These are phyloP conservation scores for Botrytis paeoniae DNA, from an alignment of 2,329 filamentous ascomycete species.

Conservation along the genomic window DNA sequence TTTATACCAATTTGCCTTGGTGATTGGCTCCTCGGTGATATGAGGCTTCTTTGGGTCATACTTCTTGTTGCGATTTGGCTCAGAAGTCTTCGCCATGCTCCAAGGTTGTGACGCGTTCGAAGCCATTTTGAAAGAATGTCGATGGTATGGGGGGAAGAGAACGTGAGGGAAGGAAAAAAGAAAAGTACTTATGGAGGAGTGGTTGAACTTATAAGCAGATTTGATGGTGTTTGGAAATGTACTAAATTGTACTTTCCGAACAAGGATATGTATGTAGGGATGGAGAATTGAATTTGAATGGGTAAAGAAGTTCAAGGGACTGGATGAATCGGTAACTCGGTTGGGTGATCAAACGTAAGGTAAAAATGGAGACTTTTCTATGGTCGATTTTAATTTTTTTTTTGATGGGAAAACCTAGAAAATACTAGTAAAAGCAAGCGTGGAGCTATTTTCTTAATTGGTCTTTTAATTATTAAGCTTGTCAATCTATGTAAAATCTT, in stretches of 20 bases:
- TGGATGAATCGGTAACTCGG: slow-evolving; percentile 13
- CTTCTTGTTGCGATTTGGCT: slow-evolving; percentile 40
- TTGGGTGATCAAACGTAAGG: slow-evolving; percentile 12
- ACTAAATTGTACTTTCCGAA: slow-evolving; percentile 11
- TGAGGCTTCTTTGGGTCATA: slow-evolving; percentile 69
- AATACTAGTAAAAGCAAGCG: background rate
- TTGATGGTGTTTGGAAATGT: background rate
- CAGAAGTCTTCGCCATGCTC: slow-evolving; percentile 33
- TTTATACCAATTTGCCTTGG: slow-evolving; percentile 80
- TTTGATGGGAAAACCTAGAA: slow-evolving; percentile 3
- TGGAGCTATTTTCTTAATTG: background rate
- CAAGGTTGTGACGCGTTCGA: slow-evolving; percentile 27
- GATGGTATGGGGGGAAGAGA: slow-evolving; percentile 18
- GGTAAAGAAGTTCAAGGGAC: slow-evolving; percentile 2
- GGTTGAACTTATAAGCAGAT: slow-evolving; percentile 18
- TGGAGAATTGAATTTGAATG: background rate
- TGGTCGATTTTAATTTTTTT: background rate
- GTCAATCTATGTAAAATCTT: background rate
- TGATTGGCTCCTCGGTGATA: slow-evolving; percentile 80
- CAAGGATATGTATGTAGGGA: slow-evolving; percentile 6
- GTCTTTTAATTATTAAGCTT: background rate
- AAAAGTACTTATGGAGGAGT: background rate
- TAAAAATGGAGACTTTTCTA: background rate
- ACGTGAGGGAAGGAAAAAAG: background rate
- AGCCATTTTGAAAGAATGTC: slow-evolving; percentile 21